Percentiles rank a stretch among this genome's conserved stretches.
These are phyloP conservation scores for Dendrocalamus sinicus DNA, from an alignment of 176 grass and related monocot species.

Conservation along the genomic window DNA sequence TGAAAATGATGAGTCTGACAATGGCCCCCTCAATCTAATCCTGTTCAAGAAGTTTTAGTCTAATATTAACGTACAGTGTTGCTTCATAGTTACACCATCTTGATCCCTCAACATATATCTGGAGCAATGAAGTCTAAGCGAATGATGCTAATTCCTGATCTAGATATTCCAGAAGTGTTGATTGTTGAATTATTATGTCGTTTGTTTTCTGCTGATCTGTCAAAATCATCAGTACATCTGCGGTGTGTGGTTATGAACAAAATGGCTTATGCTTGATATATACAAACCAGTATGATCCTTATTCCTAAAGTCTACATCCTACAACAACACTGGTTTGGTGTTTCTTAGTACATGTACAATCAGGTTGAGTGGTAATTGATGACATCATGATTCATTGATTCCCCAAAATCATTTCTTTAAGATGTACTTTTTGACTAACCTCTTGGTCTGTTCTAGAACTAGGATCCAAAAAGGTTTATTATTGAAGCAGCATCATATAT, in stretches of 20 bases:
- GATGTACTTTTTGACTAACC: not conserved
- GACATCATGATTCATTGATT: not conserved
- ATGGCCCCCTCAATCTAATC: not conserved
- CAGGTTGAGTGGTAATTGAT: not conserved
- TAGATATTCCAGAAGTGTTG: not conserved
- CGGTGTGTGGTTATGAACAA: not conserved
- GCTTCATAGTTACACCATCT: not conserved
- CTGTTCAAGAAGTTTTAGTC: not conserved
- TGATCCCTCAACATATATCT: not conserved
- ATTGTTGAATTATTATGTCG: not conserved
- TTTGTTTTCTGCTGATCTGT: not conserved
- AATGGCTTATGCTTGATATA: not conserved
- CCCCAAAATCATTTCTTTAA: not conserved
- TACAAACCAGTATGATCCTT: not conserved
- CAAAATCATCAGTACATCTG: not conserved
- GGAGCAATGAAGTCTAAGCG: not conserved
- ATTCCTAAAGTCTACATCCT: not conserved
- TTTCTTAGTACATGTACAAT: too few species aligned
- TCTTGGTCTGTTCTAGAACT: not conserved
- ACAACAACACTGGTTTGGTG: too few species aligned
- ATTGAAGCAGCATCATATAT: constrained; percentile 1
- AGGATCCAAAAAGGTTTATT: not conserved
- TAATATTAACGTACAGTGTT: not conserved
- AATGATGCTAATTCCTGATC: not conserved
- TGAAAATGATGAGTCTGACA: not conserved